These are phyloP conservation scores for Bonia amplexicaulis DNA, from an alignment of 176 grass and related monocot genomes.

Conservation along the genomic window DNA sequence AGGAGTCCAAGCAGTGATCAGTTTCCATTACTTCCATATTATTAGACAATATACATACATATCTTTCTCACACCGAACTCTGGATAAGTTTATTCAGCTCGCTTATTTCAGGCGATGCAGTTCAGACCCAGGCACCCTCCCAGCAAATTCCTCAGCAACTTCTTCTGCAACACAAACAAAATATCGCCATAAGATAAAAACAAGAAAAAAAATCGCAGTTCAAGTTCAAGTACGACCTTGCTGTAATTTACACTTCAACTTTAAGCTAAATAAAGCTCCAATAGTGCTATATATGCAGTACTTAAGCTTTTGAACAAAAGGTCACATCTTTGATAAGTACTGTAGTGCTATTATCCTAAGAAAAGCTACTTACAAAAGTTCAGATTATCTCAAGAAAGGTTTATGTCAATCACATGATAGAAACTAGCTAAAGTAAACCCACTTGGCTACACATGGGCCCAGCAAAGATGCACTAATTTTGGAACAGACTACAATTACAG, in stretches of 20 bases:
- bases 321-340: not conserved
- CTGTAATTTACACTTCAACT: not conserved
- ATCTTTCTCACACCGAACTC: slow-evolving; percentile 3
- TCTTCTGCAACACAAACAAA: slow-evolving; percentile 68
- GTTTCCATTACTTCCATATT: slow-evolving; percentile 49
- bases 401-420: slow-evolving; percentile 40
- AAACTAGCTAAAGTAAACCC: slow-evolving; percentile 33
- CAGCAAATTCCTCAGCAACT: slow-evolving; percentile 59
- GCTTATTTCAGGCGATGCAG: slow-evolving; percentile 61
- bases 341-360: not conserved
- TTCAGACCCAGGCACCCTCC: slow-evolving; percentile 68
- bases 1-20: slow-evolving; percentile 9
- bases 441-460: slow-evolving; percentile 15
- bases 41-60: slow-evolving; percentile 39
- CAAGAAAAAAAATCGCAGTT: not conserved
- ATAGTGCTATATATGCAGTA: not conserved
- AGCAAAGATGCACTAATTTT: slow-evolving; percentile 10
- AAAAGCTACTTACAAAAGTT: slow-evolving; percentile 36
- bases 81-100: not conserved
- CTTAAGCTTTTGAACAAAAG: slow-evolving; percentile 22
- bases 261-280: slow-evolving; percentile 12
- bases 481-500: not conserved
- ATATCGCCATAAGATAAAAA: not conserved
- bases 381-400: slow-evolving; percentile 28
- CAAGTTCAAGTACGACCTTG: not conserved